Evolutionary conservation across 768 basidiomycete genomes (phyloP).

Genomic region (Trametes coccinea): DNA sequence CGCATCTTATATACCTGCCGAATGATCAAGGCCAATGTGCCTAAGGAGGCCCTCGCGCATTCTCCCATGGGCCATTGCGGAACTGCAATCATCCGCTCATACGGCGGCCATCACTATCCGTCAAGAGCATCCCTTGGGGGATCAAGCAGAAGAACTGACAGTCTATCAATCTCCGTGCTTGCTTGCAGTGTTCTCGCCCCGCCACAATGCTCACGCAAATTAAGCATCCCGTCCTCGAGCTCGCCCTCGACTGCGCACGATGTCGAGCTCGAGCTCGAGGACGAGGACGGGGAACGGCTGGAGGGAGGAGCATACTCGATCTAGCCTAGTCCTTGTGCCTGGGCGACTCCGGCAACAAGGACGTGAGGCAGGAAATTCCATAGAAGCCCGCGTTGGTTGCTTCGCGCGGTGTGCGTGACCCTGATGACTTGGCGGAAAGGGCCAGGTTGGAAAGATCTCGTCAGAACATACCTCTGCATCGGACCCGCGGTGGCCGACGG

Average conservation of each 20-base stretch:
- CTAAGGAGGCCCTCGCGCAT: slow-evolving; percentile 3
- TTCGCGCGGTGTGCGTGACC: background rate
- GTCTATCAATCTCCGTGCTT: slow-evolving; percentile 3
- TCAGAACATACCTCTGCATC: slow-evolving; percentile 6
- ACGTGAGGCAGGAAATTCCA: slow-evolving; percentile 13
- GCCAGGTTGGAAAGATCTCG: slow-evolving; percentile 9
- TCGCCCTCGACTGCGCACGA: slow-evolving; percentile 3
- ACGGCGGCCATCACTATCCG: slow-evolving; percentile 22
- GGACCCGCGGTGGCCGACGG: background rate
- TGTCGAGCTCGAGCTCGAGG: slow-evolving; percentile 4
- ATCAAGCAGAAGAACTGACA: slow-evolving; percentile 8
- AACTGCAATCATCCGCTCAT: slow-evolving; percentile 20
- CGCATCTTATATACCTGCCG: slow-evolving; percentile 15
- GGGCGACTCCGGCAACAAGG: slow-evolving; percentile 7
- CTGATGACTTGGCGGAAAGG: background rate
- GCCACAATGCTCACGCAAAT: slow-evolving; percentile 1
- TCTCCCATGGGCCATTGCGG: background rate
- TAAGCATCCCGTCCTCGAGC: background rate
- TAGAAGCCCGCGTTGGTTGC: slow-evolving; percentile 5
- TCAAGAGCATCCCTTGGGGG: slow-evolving; percentile 7
- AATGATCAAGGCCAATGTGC: slow-evolving; percentile 5
- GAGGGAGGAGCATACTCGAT: slow-evolving; percentile 14
- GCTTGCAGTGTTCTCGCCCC: background rate
- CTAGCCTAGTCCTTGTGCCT: slow-evolving; percentile 16
- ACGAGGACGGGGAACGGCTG: background rate